Percentiles rank a stretch among this genome's conserved stretches.
Conservation (phyloP, 2,329 filamentous ascomycete genomes). For the Nectriaceae sp. region DNA sequence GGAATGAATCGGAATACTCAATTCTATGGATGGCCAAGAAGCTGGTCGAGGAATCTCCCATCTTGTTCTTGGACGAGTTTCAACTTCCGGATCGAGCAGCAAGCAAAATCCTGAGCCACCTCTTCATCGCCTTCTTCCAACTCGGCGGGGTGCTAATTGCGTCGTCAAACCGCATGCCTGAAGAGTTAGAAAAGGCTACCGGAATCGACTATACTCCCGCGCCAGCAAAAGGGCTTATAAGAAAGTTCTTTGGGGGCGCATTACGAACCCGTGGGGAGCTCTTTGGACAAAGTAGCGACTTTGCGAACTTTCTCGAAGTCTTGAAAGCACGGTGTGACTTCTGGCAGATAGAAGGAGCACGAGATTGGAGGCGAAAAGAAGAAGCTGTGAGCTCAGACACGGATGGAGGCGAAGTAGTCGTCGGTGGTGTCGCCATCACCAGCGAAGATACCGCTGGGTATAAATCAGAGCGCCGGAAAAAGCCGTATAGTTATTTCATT, state of each 20-base stretch:
- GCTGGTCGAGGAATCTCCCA: constrained; percentile 72
- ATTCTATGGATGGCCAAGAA: constrained; percentile 75
- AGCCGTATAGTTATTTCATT: constrained; percentile 35
- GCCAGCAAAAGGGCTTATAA: constrained; percentile 53
- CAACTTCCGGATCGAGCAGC: constrained; percentile 78
- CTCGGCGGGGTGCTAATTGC: constrained; percentile 79
- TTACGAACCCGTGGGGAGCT: constrained; percentile 45
- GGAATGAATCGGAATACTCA: constrained; percentile 56
- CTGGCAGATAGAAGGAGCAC: constrained; percentile 78
- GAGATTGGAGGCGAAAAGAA: constrained; percentile 69
- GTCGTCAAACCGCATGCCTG: constrained; percentile 81
- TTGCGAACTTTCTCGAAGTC: constrained; percentile 74
- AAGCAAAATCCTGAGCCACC: constrained; percentile 76
- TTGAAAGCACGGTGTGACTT: constrained; percentile 78
- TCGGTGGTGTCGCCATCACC: neutral
- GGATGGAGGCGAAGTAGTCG: neutral
- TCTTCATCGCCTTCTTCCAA: constrained; percentile 81
- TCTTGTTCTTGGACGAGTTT: constrained; percentile 82
- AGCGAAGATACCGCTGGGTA: constrained; percentile 8
- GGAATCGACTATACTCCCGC: constrained; percentile 67
- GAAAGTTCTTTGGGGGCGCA: constrained; percentile 48
- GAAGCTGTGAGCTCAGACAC: constrained; percentile 19
- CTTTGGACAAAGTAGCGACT: constrained; percentile 67
- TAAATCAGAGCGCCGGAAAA: constrained; percentile 19
- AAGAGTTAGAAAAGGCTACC: constrained; percentile 75